Evolutionary conservation across 1,284 basidiomycete genomes (phyloP).

Genomic region (Rugosomyces carneus): DNA sequence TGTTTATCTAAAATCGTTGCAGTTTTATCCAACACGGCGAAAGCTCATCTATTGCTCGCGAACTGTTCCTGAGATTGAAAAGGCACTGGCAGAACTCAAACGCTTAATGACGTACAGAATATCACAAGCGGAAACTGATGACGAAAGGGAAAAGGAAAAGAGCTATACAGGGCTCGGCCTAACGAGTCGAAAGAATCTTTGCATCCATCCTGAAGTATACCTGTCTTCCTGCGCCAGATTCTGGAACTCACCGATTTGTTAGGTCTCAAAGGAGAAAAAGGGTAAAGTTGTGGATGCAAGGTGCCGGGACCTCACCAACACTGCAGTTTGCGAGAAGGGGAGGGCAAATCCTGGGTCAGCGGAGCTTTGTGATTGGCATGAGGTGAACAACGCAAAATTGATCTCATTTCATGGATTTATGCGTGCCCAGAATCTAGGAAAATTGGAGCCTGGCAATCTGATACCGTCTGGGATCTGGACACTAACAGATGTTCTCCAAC

Average conservation of each 20-base stretch:
- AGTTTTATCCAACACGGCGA: constrained; percentile 89
- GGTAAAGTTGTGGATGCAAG: constrained; percentile 96
- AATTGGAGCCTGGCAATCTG: constrained; percentile 79
- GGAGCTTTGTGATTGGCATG: constrained; percentile 92
- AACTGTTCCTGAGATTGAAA: constrained; percentile 99
- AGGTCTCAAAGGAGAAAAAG: constrained; percentile 97
- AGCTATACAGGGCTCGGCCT: constrained; percentile 88
- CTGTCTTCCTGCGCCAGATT: not conserved
- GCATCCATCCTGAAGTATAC: constrained; percentile 89
- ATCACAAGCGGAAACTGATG: constrained; percentile 61
- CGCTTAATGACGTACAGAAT: constrained; percentile 89
- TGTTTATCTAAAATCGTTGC: not conserved
- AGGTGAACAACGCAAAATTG: constrained; percentile 47
- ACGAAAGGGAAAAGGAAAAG: constrained; percentile 74
- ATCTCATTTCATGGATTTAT: constrained; percentile 7
- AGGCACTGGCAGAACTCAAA: constrained; percentile 94
- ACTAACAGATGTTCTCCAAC: constrained; percentile 87
- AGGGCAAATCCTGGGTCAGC: constrained; percentile 87
- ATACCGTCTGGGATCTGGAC: constrained; percentile 92
- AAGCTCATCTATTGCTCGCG: constrained; percentile 99
- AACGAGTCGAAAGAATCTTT: constrained; percentile 95
- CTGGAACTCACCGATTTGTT: constrained; percentile 5
- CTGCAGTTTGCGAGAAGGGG: constrained; percentile 82
- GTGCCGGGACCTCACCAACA: constrained; percentile 92
- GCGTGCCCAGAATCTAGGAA: constrained; percentile 35